These are phyloP conservation scores for Biancaea sappan DNA, from an alignment of 306 rosid genomes.

Conservation along the genomic window DNA sequence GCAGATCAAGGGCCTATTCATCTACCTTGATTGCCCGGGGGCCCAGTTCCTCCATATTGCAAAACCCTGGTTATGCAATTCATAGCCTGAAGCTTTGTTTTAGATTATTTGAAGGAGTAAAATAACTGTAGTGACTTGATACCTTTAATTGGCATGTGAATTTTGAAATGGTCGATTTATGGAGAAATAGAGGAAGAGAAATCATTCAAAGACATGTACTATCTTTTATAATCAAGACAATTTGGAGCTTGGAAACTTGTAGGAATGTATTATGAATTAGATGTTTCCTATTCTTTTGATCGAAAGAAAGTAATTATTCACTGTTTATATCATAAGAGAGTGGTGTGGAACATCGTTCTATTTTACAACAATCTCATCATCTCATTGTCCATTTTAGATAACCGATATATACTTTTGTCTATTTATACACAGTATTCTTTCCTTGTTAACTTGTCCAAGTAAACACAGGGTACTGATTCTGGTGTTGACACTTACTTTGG, in stretches of 20 bases:
- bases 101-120: too few species aligned
- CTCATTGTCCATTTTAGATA: conserved; percentile 6
- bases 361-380: not conserved
- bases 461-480: conserved; percentile 74
- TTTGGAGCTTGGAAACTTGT: too few species aligned
- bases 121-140: too few species aligned
- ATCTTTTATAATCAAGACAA: too few species aligned
- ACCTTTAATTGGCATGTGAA: too few species aligned
- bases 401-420: conserved; percentile 18
- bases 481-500: conserved; percentile 95
- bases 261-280: not conserved
- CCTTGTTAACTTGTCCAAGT: conserved; percentile 27
- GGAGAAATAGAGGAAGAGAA: too few species aligned
- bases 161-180: too few species aligned
- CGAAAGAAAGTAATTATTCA: not conserved
- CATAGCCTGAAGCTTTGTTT: too few species aligned
- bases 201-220: too few species aligned
- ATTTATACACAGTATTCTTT: not conserved
- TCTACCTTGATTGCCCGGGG: not conserved
- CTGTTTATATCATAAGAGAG: not conserved
- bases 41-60: not conserved
- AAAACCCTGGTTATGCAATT: not conserved
- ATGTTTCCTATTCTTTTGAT: not conserved
- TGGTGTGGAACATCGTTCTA: not conserved
- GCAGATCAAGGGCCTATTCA: not conserved